phyloP scores from a whole-genome alignment of 1,139 yeast genomes.

The Sugiyamaella grinbergsii region DNA sequence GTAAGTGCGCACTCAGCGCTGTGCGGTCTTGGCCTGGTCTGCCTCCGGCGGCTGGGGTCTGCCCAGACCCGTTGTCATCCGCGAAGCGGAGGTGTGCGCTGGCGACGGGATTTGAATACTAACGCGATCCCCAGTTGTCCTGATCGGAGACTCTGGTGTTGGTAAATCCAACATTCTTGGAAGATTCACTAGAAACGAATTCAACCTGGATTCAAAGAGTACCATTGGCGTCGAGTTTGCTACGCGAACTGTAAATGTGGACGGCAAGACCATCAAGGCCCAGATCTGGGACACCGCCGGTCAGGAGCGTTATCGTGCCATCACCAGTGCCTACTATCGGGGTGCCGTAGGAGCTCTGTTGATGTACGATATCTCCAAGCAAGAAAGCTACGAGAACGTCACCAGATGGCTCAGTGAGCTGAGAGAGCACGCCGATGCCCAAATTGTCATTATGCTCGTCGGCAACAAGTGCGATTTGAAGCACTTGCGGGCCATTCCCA shows the following conservation, averaged over 20 bases:
- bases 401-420: constrained; percentile 94
- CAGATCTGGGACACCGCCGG: constrained; percentile 99
- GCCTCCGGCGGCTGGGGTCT: too few species aligned
- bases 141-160: constrained; percentile 97
- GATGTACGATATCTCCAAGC: constrained; percentile 92
- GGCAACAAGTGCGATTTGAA: constrained; percentile 96
- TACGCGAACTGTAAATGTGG: constrained; percentile 91
- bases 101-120: constrained; percentile 15
- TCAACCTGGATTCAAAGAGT: constrained; percentile 89
- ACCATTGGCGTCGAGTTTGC: constrained; percentile 99
- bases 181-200: constrained; percentile 93
- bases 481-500: constrained; percentile 94
- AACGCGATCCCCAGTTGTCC: constrained; percentile 56
- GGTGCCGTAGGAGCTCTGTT: constrained; percentile 98
- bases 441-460: constrained; percentile 92
- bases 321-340: constrained; percentile 94
- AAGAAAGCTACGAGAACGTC: constrained; percentile 90
- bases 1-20: constrained; percentile 48
- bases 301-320: constrained; percentile 97
- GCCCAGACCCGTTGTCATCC: constrained; percentile 3
- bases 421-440: constrained; percentile 96
- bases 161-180: constrained; percentile 94
- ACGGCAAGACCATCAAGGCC: constrained; percentile 93
- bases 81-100: constrained; percentile 14
- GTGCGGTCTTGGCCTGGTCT: too few species aligned